Conservation (phyloP, 257 asterid genomes). For the Handroanthus guayacan region DNA sequence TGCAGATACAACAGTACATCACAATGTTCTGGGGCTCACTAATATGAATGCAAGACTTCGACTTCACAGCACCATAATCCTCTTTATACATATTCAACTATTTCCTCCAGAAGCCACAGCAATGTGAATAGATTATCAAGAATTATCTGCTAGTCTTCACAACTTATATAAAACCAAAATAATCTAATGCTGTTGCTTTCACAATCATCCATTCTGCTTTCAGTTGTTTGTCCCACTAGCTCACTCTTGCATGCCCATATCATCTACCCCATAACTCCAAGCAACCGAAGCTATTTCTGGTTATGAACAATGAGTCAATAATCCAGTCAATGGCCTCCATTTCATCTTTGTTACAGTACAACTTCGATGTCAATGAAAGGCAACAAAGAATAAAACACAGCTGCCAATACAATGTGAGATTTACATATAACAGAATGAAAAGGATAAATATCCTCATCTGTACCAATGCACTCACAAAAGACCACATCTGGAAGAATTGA, state of each 20-base stretch:
- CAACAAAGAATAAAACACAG: background rate
- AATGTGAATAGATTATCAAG: background rate
- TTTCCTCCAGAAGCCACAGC: constrained; percentile 3
- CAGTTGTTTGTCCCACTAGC: background rate
- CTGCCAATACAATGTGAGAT: background rate
- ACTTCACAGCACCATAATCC: background rate
- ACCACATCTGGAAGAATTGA: constrained; percentile 27
- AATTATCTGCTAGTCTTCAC: background rate
- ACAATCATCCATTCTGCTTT: constrained; percentile 18
- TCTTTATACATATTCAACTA: background rate
- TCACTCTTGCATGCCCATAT: background rate
- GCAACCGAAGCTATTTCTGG: background rate
- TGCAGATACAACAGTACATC: background rate
- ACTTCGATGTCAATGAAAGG: background rate
- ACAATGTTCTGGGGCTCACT: background rate
- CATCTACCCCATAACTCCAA: constrained; percentile 15
- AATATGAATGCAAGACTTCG: background rate
- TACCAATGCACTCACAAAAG: constrained; percentile 12
- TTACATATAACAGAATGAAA: constrained; percentile 5
- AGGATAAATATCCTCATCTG: constrained; percentile 11
- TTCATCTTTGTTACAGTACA: background rate
- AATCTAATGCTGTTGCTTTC: constrained; percentile 6
- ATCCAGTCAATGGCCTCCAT: background rate
- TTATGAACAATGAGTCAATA: constrained; percentile 6
- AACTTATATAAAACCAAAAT: background rate